A percentile compares a stretch with the other conserved stretches of the same genome.
Conservation (phyloP, 2,329 filamentous ascomycete species). For the Conoideocrella luteorostrata region DNA sequence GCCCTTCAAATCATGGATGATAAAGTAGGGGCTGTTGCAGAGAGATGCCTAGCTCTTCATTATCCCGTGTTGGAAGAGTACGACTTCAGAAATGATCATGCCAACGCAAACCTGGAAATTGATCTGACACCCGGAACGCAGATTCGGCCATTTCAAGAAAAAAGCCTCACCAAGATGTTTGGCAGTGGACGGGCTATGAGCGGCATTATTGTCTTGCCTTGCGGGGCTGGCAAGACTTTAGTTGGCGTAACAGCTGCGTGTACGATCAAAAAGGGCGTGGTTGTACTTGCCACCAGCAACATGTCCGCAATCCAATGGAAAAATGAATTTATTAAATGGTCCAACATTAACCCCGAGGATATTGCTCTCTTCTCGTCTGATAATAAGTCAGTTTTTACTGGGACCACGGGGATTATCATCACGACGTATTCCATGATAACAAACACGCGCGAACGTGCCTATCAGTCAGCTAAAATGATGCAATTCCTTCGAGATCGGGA, state of each 20-base stretch:
- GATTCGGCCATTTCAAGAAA: constrained; percentile 93
- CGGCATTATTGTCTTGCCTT: constrained; percentile 94
- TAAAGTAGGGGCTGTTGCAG: constrained; percentile 78
- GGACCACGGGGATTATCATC: constrained; percentile 92
- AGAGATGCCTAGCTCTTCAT: constrained; percentile 78
- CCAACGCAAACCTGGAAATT: constrained; percentile 86
- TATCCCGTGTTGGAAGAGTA: constrained; percentile 93
- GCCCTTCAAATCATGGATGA: constrained; percentile 83
- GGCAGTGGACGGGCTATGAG: constrained; percentile 95
- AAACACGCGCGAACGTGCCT: constrained; percentile 75
- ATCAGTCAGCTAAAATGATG: constrained; percentile 97
- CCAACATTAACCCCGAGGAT: constrained; percentile 85
- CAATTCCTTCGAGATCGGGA: constrained; percentile 81
- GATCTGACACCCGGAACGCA: constrained; percentile 83
- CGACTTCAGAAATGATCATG: constrained; percentile 85
- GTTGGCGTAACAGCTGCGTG: constrained; percentile 98
- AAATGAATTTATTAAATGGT: constrained; percentile 96
- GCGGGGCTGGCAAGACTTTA: constrained; percentile 92
- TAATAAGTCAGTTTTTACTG: constrained; percentile 73
- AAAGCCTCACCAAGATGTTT: constrained; percentile 98
- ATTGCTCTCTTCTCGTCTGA: constrained; percentile 94
- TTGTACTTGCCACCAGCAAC: constrained; percentile 91
- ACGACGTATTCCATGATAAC: constrained; percentile 99
- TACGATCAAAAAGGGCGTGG: constrained; percentile 93
- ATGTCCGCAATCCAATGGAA: constrained; percentile 99